Conservation (phyloP, 805 yeast genomes). For the Monosporozyma siamensis region DNA sequence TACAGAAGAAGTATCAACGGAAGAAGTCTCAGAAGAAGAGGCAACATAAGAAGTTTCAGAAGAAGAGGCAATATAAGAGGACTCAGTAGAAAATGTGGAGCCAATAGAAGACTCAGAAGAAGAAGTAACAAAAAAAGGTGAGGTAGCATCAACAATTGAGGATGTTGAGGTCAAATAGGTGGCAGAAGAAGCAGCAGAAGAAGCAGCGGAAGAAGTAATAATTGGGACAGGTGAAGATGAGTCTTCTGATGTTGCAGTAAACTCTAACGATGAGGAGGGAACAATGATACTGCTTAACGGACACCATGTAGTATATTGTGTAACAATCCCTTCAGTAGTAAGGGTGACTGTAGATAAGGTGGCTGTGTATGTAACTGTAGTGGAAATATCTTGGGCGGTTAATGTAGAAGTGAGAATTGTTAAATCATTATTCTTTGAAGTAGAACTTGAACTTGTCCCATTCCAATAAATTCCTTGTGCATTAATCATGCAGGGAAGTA, state of each 20-base stretch:
- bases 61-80: no score
- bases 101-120: no score
- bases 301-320: conserved; percentile 32
- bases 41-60: no score
- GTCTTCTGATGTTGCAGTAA: no score
- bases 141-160: no score
- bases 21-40: no score
- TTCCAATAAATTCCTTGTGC: conserved; percentile 3
- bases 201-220: conserved; percentile 9
- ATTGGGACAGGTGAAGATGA: no score
- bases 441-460: not conserved
- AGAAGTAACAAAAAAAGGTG: no score
- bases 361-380: conserved; percentile 3
- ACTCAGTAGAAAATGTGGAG: no score
- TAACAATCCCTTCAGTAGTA: conserved; percentile 19
- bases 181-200: no score
- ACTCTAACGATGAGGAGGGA: not conserved
- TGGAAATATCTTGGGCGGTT: not conserved
- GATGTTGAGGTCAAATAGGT: no score
- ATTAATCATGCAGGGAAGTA: not conserved
- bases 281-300: conserved; percentile 19
- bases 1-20: no score
- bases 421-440: not conserved
- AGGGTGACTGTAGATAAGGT: conserved; percentile 13
- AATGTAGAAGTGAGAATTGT: conserved; percentile 5